These are phyloP conservation scores for Elsinoe batatas DNA, from an alignment of 2,329 filamentous ascomycete genomes.

Conservation along the genomic window DNA sequence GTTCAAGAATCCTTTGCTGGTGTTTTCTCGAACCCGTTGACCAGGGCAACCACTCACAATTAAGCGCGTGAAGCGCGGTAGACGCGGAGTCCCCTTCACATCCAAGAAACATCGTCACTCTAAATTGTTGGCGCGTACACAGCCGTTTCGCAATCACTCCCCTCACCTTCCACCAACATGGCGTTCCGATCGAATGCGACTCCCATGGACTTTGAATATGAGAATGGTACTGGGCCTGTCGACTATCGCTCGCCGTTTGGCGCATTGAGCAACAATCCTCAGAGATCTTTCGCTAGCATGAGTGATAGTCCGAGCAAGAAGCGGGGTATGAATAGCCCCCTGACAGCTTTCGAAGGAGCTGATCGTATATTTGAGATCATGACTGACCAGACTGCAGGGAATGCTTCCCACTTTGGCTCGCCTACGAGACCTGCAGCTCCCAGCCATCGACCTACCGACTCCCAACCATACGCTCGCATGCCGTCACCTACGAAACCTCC, in stretches of 20 bases:
- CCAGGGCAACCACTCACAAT: not conserved
- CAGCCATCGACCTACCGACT: conserved; percentile 40
- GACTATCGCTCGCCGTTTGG: conserved; percentile 40
- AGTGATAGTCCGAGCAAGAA: conserved; percentile 7
- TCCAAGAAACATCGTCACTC: conserved; percentile 8
- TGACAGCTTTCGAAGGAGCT: not conserved
- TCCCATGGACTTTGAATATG: conserved; percentile 47
- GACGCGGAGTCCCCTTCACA: not conserved
- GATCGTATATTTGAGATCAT: not conserved
- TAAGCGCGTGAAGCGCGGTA: conserved; percentile 6
- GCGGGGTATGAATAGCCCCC: not conserved
- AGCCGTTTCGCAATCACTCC: not conserved
- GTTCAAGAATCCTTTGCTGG: not conserved
- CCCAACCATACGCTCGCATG: conserved; percentile 40
- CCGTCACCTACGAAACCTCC: conserved; percentile 20
- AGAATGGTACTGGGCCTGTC: conserved; percentile 37
- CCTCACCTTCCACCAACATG: conserved; percentile 19
- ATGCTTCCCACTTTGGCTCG: conserved; percentile 32
- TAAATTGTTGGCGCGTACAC: conserved; percentile 1
- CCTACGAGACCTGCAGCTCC: conserved; percentile 40
- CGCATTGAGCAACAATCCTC: conserved; percentile 28
- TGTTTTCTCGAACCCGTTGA: not conserved
- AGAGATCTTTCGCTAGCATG: conserved; percentile 18
- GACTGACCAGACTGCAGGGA: conserved; percentile 17
- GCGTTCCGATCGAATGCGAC: conserved; percentile 32